Evolutionary conservation across 495 filamentous ascomycete species (phyloP).

Genomic region (Chaetomidium leptoderma): DNA sequence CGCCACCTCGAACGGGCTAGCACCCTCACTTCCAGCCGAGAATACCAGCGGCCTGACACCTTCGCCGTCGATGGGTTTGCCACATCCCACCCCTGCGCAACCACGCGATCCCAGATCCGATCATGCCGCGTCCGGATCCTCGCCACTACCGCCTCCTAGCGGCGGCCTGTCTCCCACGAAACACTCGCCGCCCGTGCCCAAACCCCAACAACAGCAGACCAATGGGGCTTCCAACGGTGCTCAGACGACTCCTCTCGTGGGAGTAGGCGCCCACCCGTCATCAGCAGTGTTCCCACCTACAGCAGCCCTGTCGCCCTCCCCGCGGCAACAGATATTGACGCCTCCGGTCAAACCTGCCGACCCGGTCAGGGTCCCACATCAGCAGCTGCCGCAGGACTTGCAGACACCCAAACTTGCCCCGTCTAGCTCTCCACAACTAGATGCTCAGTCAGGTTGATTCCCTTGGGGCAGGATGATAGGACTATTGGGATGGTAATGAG

Average conservation of each 20-base stretch:
- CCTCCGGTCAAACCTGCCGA: conserved; percentile 47
- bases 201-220: conserved; percentile 18
- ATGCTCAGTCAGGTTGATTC: not conserved
- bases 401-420: conserved; percentile 1
- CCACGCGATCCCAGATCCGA: conserved; percentile 19
- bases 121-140: conserved; percentile 18
- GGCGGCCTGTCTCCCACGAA: conserved; percentile 76
- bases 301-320: conserved; percentile 50
- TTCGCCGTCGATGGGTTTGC: conserved; percentile 15
- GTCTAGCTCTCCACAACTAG: not conserved
- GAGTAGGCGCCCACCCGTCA: conserved; percentile 26
- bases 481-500: not conserved
- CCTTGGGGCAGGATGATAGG: not conserved
- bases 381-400: not conserved
- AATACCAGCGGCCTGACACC: conserved; percentile 23
- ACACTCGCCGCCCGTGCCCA: conserved; percentile 49
- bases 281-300: conserved; percentile 48
- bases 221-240: conserved; percentile 21
- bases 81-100: conserved; percentile 26
- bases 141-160: conserved; percentile 50
- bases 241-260: conserved; percentile 20
- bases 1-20: conserved; percentile 17
- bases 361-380: conserved; percentile 24
- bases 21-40: conserved; percentile 9
- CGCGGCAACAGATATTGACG: conserved; percentile 46